These are phyloP conservation scores for Ruellia speciosa DNA, from an alignment of 305 asterid genomes.

Conservation along the genomic window DNA sequence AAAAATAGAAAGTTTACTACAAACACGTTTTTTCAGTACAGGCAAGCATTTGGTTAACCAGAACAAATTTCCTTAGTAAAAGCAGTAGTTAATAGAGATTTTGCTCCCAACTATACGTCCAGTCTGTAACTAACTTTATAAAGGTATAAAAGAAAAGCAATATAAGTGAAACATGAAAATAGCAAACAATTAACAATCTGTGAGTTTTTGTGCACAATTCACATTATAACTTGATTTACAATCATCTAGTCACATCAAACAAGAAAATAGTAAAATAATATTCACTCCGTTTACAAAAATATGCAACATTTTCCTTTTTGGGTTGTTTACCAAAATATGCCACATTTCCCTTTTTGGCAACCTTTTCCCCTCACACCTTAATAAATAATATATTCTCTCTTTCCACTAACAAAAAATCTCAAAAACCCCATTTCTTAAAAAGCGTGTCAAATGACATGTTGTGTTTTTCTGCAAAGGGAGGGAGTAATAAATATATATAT, in stretches of 20 bases:
- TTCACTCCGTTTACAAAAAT: too few species aligned
- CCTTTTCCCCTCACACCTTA: too few species aligned
- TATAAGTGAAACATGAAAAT: neutral
- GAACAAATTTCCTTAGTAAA: constrained; percentile 8
- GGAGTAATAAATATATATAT: too few species aligned
- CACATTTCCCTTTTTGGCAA: too few species aligned
- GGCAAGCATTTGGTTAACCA: constrained; percentile 12
- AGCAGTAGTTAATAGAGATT: constrained; percentile 10
- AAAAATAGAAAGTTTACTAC: constrained; percentile 15
- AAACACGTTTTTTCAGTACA: constrained; percentile 11
- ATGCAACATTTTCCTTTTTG: too few species aligned
- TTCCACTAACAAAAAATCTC: too few species aligned
- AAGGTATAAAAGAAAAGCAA: neutral
- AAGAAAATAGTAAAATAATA: neutral
- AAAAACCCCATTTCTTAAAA: too few species aligned
- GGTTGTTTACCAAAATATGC: too few species aligned
- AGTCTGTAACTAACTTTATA: neutral
- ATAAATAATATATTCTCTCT: too few species aligned
- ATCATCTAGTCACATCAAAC: neutral
- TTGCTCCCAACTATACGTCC: constrained; percentile 4
- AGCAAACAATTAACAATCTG: neutral
- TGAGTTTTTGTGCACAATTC: neutral
- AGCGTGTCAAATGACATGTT: too few species aligned
- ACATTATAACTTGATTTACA: neutral
- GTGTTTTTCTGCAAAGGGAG: too few species aligned